Conservation (phyloP, 352 stramenopile genomes). For the Ochromonadaceae sp. region DNA sequence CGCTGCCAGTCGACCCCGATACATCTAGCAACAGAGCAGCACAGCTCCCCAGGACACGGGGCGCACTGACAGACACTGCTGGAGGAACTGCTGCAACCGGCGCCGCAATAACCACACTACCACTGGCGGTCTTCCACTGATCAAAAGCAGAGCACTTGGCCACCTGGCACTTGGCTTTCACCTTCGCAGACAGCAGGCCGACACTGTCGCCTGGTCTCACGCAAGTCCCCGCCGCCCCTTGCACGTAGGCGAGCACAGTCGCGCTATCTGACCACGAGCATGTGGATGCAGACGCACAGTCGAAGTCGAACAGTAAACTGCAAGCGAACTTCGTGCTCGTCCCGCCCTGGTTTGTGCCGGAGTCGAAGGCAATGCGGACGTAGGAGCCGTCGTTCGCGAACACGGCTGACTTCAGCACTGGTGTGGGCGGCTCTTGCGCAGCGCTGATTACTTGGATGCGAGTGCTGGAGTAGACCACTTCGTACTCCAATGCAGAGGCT, state of each 20-base stretch:
- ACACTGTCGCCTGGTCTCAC: no score
- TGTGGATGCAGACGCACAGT: neutral
- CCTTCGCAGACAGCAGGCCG: no score
- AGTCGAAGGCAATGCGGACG: neutral
- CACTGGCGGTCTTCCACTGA: no score
- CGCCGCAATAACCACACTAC: neutral
- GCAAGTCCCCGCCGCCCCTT: no score
- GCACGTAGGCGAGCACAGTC: neutral
- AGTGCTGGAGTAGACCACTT: no score
- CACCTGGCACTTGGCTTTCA: no score
- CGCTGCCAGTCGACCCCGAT: neutral
- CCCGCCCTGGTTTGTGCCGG: neutral
- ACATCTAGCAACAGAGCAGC: neutral
- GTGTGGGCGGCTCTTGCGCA: no score
- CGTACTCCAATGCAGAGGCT: no score
- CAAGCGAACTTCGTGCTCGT: neutral
- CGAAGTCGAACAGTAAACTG: neutral
- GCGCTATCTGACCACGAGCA: neutral
- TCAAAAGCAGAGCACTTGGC: no score
- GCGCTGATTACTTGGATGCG: no score
- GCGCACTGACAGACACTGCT: neutral
- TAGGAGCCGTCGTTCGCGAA: constrained; percentile 4
- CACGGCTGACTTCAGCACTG: no score
- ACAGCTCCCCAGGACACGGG: neutral
- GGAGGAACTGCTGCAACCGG: neutral